phyloP scores from a whole-genome alignment of 345 rosid genomes.

The Lumnitzera racemosa region DNA sequence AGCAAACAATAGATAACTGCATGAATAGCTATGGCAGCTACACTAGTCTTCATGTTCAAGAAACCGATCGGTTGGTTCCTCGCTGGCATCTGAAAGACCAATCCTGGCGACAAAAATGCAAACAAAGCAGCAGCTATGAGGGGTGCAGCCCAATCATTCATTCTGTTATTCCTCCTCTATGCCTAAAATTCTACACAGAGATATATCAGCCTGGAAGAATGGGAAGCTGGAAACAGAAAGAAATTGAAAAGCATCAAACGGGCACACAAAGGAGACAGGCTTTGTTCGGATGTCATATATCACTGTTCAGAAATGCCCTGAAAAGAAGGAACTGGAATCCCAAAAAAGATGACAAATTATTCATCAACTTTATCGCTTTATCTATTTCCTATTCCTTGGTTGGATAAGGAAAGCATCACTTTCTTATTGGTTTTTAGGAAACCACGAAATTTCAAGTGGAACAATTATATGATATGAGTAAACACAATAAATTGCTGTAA shows the following conservation, averaged over 20 bases:
- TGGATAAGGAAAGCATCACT: constrained; percentile 21
- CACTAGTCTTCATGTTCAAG: constrained; percentile 82
- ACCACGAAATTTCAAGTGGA: too few species aligned
- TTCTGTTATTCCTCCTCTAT: constrained; percentile 8
- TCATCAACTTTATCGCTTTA: constrained; percentile 2
- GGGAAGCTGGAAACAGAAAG: constrained; percentile 2
- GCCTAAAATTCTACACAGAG: neutral
- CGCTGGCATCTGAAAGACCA: constrained; percentile 68
- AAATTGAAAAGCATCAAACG: neutral
- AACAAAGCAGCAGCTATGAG: constrained; percentile 85
- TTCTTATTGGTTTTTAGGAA: neutral
- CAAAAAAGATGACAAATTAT: neutral
- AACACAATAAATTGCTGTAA: too few species aligned
- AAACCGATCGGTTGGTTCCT: constrained; percentile 58
- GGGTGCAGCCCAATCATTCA: constrained; percentile 92
- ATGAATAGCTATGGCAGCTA: constrained; percentile 69
- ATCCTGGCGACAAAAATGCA: constrained; percentile 70
- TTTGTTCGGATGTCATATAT: too few species aligned
- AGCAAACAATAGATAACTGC: constrained; percentile 59
- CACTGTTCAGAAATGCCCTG: neutral
- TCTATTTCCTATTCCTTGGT: neutral
- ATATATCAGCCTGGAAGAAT: neutral
- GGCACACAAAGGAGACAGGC: neutral
- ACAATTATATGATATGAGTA: too few species aligned
- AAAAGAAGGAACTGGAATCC: constrained; percentile 19